phyloP scores from a whole-genome alignment of 1,284 basidiomycete species.

The Phylloporus gajari region DNA sequence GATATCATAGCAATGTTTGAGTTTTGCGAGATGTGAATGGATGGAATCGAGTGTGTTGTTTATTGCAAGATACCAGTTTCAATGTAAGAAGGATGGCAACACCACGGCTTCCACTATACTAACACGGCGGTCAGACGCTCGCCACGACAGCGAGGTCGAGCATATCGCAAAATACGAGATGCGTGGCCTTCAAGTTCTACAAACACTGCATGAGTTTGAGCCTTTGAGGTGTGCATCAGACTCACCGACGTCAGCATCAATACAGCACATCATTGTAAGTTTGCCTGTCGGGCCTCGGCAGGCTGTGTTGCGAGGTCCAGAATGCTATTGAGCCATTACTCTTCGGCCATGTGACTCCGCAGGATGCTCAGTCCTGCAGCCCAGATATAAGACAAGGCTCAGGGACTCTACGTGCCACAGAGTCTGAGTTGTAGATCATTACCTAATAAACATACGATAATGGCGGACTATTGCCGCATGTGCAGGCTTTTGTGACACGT shows the following conservation, averaged over 20 bases:
- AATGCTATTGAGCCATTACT: neutral
- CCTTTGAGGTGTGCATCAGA: neutral
- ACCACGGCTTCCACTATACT: too few relatives aligned
- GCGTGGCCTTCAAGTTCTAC: neutral
- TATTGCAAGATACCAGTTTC: too few relatives aligned
- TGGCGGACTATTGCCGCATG: neutral
- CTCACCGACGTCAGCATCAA: neutral
- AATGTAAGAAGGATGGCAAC: too few relatives aligned
- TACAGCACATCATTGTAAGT: too few relatives aligned
- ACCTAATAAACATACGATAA: neutral
- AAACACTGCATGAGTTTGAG: neutral
- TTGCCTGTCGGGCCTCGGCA: too few relatives aligned
- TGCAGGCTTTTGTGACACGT: neutral
- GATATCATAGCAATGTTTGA: too few relatives aligned
- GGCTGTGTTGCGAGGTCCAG: slow-evolving; percentile 1
- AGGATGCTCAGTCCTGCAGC: neutral
- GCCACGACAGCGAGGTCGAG: neutral
- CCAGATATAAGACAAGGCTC: neutral
- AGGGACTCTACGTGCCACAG: neutral
- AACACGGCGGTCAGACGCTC: neutral
- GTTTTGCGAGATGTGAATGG: too few relatives aligned
- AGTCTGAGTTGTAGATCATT: neutral
- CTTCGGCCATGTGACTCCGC: neutral
- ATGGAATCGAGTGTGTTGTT: too few relatives aligned
- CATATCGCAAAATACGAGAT: neutral